Conservation (phyloP, 257 asterid genomes). For the Capsicum rhomboideum region DNA sequence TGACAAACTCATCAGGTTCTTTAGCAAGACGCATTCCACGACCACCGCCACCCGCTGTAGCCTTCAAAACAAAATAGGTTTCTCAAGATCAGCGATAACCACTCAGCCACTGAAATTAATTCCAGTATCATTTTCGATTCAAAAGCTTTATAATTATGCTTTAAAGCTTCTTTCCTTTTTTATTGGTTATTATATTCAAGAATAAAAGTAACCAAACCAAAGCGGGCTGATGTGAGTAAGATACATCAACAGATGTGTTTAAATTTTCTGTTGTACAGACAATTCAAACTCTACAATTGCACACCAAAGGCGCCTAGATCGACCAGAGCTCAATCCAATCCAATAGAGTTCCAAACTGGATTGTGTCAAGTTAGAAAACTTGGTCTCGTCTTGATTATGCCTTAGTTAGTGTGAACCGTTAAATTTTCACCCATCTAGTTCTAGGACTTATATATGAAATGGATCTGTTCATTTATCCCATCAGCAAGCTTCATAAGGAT, state of each 20-base stretch:
- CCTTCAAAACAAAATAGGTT: conserved; percentile 35
- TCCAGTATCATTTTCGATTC: background rate
- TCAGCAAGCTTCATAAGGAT: background rate
- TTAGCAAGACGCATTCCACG: conserved; percentile 99
- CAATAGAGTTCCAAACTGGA: background rate
- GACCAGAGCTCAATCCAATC: background rate
- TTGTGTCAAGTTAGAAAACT: background rate
- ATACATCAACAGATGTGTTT: background rate
- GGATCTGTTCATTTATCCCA: background rate
- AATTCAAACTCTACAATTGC: background rate
- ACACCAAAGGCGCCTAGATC: background rate
- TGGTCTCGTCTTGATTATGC: background rate
- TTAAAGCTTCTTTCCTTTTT: background rate
- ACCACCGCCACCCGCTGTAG: conserved; percentile 99
- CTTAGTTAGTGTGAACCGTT: background rate
- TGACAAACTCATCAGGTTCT: conserved; percentile 87
- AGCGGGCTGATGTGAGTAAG: background rate
- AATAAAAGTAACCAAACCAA: background rate
- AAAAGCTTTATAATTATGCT: background rate
- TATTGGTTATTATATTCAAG: background rate
- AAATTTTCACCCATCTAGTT: background rate
- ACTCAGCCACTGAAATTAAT: background rate
- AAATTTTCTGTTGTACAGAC: background rate
- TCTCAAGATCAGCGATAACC: background rate
- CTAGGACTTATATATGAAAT: background rate